Evolutionary conservation across 257 asterid genomes (phyloP).

Genomic region (Salvia hispanica): DNA sequence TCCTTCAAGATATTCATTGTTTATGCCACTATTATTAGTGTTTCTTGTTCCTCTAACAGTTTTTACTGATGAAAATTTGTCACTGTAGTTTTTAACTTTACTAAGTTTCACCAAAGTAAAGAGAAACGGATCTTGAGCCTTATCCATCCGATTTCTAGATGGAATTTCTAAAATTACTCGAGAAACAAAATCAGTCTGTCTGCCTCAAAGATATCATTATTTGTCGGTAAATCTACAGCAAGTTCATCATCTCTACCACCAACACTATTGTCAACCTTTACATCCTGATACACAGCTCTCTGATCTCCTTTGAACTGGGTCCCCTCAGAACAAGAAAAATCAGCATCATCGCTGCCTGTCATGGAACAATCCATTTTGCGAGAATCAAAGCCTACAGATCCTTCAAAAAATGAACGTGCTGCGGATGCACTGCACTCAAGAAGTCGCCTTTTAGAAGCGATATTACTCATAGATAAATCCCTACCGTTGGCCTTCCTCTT

Average conservation of each 20-base stretch:
- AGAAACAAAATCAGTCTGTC: constrained; percentile 39
- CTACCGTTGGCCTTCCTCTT: constrained; percentile 74
- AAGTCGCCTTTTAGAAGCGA: constrained; percentile 74
- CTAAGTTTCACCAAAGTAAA: constrained; percentile 41
- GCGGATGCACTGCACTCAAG: constrained; percentile 85
- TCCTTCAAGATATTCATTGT: constrained; percentile 38
- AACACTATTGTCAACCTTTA: constrained; percentile 10
- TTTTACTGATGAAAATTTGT: constrained; percentile 41
- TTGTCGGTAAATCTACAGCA: constrained; percentile 34
- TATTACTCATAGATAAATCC: constrained; percentile 53
- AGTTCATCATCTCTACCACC: constrained; percentile 41
- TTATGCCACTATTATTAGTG: constrained; percentile 28
- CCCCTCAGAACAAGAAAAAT: too few relatives aligned
- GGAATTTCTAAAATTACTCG: constrained; percentile 41
- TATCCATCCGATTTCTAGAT: constrained; percentile 40
- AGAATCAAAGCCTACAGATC: constrained; percentile 43
- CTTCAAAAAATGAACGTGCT: constrained; percentile 62
- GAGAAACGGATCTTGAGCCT: constrained; percentile 55
- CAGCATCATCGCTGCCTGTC: constrained; percentile 28
- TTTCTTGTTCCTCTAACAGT: constrained; percentile 26
- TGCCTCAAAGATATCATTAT: constrained; percentile 36
- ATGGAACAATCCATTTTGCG: constrained; percentile 37
- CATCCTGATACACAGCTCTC: too few relatives aligned
- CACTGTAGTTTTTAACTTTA: constrained; percentile 38
- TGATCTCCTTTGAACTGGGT: too few relatives aligned